Evolutionary conservation across 2,329 filamentous ascomycete genomes (phyloP), one percentile per base, ranked within the genome.

Genomic region (Fusarium decemcellulare): DNA sequence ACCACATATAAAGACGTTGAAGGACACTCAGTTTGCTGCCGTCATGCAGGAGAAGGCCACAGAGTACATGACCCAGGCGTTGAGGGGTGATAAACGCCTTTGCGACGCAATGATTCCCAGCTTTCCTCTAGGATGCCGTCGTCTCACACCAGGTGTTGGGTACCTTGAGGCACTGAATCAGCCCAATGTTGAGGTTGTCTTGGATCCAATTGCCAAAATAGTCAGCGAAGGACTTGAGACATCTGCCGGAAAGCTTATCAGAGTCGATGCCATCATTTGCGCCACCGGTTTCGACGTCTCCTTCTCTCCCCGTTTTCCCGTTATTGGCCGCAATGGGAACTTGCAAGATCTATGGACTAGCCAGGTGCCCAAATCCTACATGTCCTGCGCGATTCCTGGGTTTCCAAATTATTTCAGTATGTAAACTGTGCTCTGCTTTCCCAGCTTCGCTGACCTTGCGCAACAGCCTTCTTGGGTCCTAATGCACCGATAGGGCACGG

Each of bases 401-500:
- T 65, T 63, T 15, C 59, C 59, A 14, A 65, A 65, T 18, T 59
- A 62, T 42, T 65, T 63, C 23, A 54, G 58, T 62, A 48, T 39
- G 62, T 50, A 8, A 23, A 23, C 18, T 23, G 18, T 23, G 18
- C 18, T 23, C 18, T 23, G 18, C 18, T 23, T 23, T 23, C 18
- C 18, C 18, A 23, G 18, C 18, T 23, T 34, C 6, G 29, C 18
- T 46, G 14, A 53, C 14, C 6, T 27, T 12, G 15, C 10, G 2
- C 7, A 29, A 86, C 18, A 23, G 84, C 81, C 8, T 86, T 87
- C 71, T 77, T 87, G 36, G 85, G 86, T 5, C 86, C 85, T 54
- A 85, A 85, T 73, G 83, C 81, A 4, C 85, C 85, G 6, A 85
- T 87, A 48, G 82, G 81, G 16, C 83, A 86, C 64, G 85, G 85